These are phyloP conservation scores for Epichloe aotearoae DNA, from an alignment of 2,329 filamentous ascomycete species.

Conservation along the genomic window DNA sequence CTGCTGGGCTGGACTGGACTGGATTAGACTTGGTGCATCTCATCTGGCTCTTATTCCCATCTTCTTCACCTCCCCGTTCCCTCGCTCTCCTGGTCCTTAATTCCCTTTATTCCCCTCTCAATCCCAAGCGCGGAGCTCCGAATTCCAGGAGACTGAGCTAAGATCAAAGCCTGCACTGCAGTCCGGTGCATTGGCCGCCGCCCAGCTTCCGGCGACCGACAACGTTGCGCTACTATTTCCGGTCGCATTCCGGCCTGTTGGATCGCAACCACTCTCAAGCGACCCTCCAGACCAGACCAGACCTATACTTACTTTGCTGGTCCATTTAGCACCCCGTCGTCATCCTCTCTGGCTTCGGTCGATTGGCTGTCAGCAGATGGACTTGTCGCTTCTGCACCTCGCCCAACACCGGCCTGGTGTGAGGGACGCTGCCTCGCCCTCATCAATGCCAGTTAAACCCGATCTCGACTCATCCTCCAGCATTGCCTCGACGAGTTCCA, in stretches of 20 bases:
- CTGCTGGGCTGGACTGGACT: not conserved
- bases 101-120: conserved; percentile 2
- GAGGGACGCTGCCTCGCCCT: conserved; percentile 1
- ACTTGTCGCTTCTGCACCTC: conserved; percentile 5
- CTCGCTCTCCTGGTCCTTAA: not conserved
- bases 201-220: conserved; percentile 16
- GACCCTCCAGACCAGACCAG: not conserved
- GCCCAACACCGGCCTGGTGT: conserved; percentile 1
- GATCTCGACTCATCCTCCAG: conserved; percentile 5
- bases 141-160: too few species aligned
- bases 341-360: not conserved
- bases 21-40: not conserved
- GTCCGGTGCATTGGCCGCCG: not conserved
- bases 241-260: not conserved
- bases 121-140: not conserved
- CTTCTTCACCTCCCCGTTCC: conserved; percentile 8
- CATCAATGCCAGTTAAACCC: conserved; percentile 3
- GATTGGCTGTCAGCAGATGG: conserved; percentile 2
- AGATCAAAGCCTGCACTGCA: not conserved
- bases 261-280: not conserved
- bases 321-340: not conserved
- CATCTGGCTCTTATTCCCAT: conserved; percentile 8
- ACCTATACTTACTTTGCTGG: not conserved
- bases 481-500: conserved; percentile 2
- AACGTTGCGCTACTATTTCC: conserved; percentile 5